Base-by-base conservation (phyloP, 169 alveolate genomes). In the Plasmodium relictum region DNA sequence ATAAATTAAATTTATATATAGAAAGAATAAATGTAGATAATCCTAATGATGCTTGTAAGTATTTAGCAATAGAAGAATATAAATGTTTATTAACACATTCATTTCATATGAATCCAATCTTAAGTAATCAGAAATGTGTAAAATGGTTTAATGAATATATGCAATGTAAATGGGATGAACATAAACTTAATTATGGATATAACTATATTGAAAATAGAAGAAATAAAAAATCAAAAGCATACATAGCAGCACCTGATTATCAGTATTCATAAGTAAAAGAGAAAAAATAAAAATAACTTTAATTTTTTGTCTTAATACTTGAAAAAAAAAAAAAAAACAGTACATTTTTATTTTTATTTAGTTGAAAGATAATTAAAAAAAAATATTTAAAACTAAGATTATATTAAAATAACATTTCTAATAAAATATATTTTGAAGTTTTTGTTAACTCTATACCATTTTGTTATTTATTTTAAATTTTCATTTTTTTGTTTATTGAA, bases 151-250 rank as follows among this genome's bases (percentile, higher is more conserved):
- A 95, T 59, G 98, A 96, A 74, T 95, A 96, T 95, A 83, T 94
- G 88, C 97, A 96, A 88, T 96, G 98, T 88, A 95, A 94, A 71
- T 96, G 98, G 98, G 98, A 96, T 65, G 96, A 95, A 66, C 96
- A 96, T 54, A 96, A 96, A 91, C 89, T 96, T 90, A 83, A 88
- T 69, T 86, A 80, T 56, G 98, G 98, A 6, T 94, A 95, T 88
- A 87, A 88, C 39, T 96, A 93, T 56, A 80, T 94, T 45, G 97
- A 95, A 74, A 94, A 92, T 74, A 68, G 96, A 58, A 88, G 95
- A 24, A 88, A 94, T 54, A 74, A 94, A 69, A 95, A 95, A 85
- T 96, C 95, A 88, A 95, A 93, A 92, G 97, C 97, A 22, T 95
- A 95, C 72, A 95, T 95, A 48, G 97, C 97, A 3, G 96, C 97